Conservation (phyloP, 1,139 yeast genomes). For the Lodderomyces margitis region DNA sequence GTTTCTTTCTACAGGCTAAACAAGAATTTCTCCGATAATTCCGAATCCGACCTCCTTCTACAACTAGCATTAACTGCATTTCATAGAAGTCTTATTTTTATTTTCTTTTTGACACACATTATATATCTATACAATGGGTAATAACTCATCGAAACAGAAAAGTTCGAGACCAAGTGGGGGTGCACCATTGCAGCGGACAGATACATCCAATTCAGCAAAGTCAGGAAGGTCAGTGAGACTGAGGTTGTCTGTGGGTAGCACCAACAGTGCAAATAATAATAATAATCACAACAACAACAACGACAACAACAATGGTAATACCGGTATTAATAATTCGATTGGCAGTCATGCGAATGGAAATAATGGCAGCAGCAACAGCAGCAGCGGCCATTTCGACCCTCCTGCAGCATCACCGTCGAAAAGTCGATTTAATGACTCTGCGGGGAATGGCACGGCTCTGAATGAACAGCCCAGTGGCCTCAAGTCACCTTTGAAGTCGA, state of each 20-base stretch:
- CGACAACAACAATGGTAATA: slow-evolving; percentile 6
- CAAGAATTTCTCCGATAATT: too few species aligned
- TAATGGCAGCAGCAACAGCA: not conserved
- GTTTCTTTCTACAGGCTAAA: too few species aligned
- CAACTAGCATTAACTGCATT: too few species aligned
- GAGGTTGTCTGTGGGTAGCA: slow-evolving; percentile 31
- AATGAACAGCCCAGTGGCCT: slow-evolving; percentile 16
- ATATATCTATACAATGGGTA: slow-evolving; percentile 37
- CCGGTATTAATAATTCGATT: not conserved
- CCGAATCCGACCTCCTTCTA: too few species aligned
- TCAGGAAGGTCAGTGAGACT: slow-evolving; percentile 51
- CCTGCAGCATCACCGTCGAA: not conserved
- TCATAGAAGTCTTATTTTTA: too few species aligned
- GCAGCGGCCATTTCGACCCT: not conserved
- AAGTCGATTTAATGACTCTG: not conserved
- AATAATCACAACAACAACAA: slow-evolving; percentile 15
- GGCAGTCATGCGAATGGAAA: not conserved
- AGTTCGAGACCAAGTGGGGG: slow-evolving; percentile 4
- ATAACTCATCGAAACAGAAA: slow-evolving; percentile 38
- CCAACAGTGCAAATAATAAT: slow-evolving; percentile 11
- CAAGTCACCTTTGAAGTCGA: slow-evolving; percentile 30
- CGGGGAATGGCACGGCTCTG: slow-evolving; percentile 3
- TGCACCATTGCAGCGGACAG: slow-evolving; percentile 48
- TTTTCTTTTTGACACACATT: too few species aligned
- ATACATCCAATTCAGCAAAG: slow-evolving; percentile 51